Evolutionary conservation across 768 basidiomycete species (phyloP).

Genomic region (Xerocomellus dryophilus): DNA sequence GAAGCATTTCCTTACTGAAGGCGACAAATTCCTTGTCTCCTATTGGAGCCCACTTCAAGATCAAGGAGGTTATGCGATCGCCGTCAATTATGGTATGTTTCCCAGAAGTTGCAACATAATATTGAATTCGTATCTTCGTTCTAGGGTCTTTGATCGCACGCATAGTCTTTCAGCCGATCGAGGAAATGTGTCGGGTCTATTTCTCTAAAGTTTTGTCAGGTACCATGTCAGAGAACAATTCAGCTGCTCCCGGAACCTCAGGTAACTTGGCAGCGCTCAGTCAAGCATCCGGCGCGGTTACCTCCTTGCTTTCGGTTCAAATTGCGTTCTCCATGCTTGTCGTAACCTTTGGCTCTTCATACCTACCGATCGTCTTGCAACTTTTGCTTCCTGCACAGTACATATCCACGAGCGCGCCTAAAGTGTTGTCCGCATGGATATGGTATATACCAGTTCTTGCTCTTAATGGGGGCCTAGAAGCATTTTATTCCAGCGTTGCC

Average conservation of each 20-base stretch:
- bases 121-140: background rate
- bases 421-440: slow-evolving; percentile 74
- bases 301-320: slow-evolving; percentile 64
- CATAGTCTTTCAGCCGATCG: slow-evolving; percentile 91
- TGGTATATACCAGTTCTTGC: slow-evolving; percentile 89
- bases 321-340: slow-evolving; percentile 65
- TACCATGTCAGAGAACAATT: slow-evolving; percentile 7
- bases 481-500: slow-evolving; percentile 82
- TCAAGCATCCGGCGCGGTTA: slow-evolving; percentile 51
- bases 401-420: slow-evolving; percentile 72
- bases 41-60: slow-evolving; percentile 79
- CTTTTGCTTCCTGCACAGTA: slow-evolving; percentile 71
- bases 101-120: background rate
- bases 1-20: slow-evolving; percentile 95
- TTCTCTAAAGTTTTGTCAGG: slow-evolving; percentile 67
- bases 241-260: background rate
- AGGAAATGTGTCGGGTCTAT: slow-evolving; percentile 86
- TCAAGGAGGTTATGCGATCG: slow-evolving; percentile 94
- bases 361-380: slow-evolving; percentile 64
- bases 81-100: slow-evolving; percentile 86
- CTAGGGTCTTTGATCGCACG: slow-evolving; percentile 89
- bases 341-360: slow-evolving; percentile 70
- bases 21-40: slow-evolving; percentile 87
- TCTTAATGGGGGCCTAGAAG: slow-evolving; percentile 88
- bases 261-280: slow-evolving; percentile 18